phyloP scores from a whole-genome alignment of 352 stramenopile species.

The Phytopythium litorale region DNA sequence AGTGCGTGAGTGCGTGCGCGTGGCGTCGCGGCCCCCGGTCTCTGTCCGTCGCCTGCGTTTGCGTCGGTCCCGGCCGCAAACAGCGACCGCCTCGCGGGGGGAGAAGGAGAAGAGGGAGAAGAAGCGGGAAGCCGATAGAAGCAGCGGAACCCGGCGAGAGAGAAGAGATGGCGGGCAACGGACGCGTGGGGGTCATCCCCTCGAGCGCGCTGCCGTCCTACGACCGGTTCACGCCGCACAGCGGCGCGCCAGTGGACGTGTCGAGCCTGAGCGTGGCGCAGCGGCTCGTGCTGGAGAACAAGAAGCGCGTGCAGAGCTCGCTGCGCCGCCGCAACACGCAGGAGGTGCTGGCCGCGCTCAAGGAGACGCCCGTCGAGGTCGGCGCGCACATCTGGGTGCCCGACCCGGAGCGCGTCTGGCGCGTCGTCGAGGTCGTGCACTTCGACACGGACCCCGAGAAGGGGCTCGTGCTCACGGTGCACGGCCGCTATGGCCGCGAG shows the following conservation, averaged over 20 bases:
- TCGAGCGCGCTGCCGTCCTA: slow-evolving; percentile 76
- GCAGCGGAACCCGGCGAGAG: not conserved
- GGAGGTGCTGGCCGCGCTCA: slow-evolving; percentile 64
- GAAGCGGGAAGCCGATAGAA: not conserved
- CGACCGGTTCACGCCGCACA: slow-evolving; percentile 71
- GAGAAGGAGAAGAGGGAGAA: not conserved
- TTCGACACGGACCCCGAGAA: slow-evolving; percentile 51
- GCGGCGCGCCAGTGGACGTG: slow-evolving; percentile 50
- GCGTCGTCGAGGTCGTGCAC: slow-evolving; percentile 74
- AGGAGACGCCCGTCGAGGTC: slow-evolving; percentile 66
- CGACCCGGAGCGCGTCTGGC: slow-evolving; percentile 79
- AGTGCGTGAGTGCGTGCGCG: not conserved
- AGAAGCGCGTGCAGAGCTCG: slow-evolving; percentile 59
- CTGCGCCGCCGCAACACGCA: slow-evolving; percentile 64
- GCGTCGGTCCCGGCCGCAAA: not conserved
- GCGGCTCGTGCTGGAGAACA: slow-evolving; percentile 84
- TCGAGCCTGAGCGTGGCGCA: slow-evolving; percentile 68
- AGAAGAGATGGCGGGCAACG: slow-evolving; percentile 1
- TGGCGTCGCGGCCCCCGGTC: not conserved
- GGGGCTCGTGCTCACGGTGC: slow-evolving; percentile 65
- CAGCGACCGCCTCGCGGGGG: not conserved
- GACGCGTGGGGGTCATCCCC: slow-evolving; percentile 49
- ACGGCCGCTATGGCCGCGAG: slow-evolving; percentile 70
- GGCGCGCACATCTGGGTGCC: slow-evolving; percentile 86
- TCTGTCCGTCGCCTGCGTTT: not conserved